Base-by-base conservation (phyloP, 768 basidiomycete species). In the Thelephora aurantiotincta region DNA sequence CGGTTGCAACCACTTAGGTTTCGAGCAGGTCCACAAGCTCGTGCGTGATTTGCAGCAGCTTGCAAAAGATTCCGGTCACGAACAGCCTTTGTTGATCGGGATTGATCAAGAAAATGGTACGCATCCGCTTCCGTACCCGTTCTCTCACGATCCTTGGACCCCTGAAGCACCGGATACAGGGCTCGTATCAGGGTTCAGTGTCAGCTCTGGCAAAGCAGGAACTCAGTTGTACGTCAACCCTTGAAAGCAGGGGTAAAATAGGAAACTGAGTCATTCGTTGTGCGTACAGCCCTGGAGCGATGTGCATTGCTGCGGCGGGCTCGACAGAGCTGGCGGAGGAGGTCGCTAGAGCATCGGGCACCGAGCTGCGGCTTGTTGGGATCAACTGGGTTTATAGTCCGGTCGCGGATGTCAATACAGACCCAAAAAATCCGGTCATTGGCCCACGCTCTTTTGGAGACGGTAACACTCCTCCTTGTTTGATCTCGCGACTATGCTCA, bases 91-190 rank as follows among this genome's bases (percentile, higher is more conserved):
- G 20, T 65, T 83, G 55, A 75, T 83, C 37, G 81, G 82, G 1
- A 82, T 73, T 14, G 81, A 84, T 63, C 82, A 83, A 58, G 82
- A 85, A 57, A 81, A 81, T 54, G 82, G 82, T 75, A n/a, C 4
- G 54, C 46, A 44, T 51, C 4, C 36, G 26, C 26, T 22, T n/a
- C 5, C 5, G 6, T 20, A 18, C 33, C 9, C 34, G 45, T 35
- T 52, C 33, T 42, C 18, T 47, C 33, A 13, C 11, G 33, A 36
- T 44, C 14, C n/a, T n/a, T n/a, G n/a, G n/a, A n/a, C n/a, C n/a
- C n/a, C 12, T n/a, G 22, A 13, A 5, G 18, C 35, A 9, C 23
- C 18, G 43, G 6, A 33, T 19, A 26, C 35, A 82, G 81, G 81
- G 37, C 67, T 82, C 3, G 78, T 79, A n/a, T 81, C 81, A 1